phyloP scores from a whole-genome alignment of 441 rosid species.

The Populus hybrid region DNA sequence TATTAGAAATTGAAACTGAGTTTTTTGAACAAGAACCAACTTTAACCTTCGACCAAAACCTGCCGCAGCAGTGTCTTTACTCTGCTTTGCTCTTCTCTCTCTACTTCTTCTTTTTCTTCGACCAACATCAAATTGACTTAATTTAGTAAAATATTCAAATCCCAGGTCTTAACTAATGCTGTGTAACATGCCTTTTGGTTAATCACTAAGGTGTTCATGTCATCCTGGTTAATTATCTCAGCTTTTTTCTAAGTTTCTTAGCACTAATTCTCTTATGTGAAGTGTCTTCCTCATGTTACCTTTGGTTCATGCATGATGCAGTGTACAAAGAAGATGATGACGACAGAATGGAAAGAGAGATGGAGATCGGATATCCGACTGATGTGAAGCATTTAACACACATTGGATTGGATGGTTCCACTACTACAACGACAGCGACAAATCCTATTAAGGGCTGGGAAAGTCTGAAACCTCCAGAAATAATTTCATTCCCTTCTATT shows the following conservation, averaged over 20 bases:
- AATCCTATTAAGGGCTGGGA: conserved; percentile 23
- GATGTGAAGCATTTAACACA: conserved; percentile 86
- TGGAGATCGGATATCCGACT: conserved; percentile 76
- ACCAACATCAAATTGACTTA: too few species aligned
- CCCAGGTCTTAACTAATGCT: too few species aligned
- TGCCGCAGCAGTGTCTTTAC: background rate
- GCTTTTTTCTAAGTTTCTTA: too few species aligned
- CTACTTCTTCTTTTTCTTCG: too few species aligned
- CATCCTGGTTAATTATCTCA: too few species aligned
- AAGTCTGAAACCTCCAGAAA: conserved; percentile 14
- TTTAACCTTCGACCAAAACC: background rate
- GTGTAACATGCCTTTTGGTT: too few species aligned
- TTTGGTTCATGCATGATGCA: conserved; percentile 6
- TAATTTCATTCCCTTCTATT: conserved; percentile 23
- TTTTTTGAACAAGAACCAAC: background rate
- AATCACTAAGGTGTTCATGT: too few species aligned
- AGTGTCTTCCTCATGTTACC: background rate
- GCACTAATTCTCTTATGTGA: background rate
- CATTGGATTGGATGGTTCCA: conserved; percentile 59
- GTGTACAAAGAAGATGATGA: conserved; percentile 52
- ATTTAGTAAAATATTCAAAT: too few species aligned
- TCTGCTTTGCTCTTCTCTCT: too few species aligned
- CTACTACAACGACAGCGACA: conserved; percentile 13
- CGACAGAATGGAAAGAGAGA: conserved; percentile 29
- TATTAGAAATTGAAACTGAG: too few species aligned